Evolutionary conservation across 2,329 filamentous ascomycete genomes (phyloP), one percentile per base, ranked within the genome.

Genomic region (Pseudopyrenochaeta lycopersici): DNA sequence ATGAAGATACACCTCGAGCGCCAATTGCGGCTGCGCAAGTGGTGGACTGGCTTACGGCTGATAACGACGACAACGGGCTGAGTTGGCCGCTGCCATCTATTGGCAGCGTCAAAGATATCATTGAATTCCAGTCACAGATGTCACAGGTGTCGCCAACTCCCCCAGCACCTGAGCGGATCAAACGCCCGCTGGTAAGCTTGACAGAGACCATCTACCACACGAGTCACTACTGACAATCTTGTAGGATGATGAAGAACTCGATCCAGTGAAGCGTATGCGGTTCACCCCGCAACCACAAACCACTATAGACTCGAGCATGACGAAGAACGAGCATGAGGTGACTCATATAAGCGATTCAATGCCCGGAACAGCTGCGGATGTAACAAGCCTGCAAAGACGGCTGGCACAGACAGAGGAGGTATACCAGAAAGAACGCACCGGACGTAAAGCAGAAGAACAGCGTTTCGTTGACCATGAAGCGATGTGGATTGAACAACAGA

Each of bases 331-430:
- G 9, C 49, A 56, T 30, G 75, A 78, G 6, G 56, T 75, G 18
- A 78, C 76, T 1, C 76, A 74, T 21, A 64, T 79, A 42, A 81
- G 76, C 50, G 77, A 80, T 55, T 80, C 78, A 0, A 66, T 78
- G 49, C 70, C 70, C 7, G 66, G 70, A 10, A 69, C 68, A 5
- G 61, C 63, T 18, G 50, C 33, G 9, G 42, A 46, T 6, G 54
- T 63, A 18, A 31, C 55, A 23, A 47, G 38, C 6, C 50, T 68
- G 3, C 56, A 39, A 14, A 45, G 48, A 18, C 49, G 50, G n/a
- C 40, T 70, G 10, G 50, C 38, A 10, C 39, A 40, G 5, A 14
- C 42, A 10, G 51, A 60, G 15, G 35, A 51, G 31, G 41, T 48
- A 6, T 50, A 53, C 18, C 43, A 44, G 29, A 49, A 52, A 23